Percentiles rank a stretch among this genome's conserved stretches.
These are phyloP conservation scores for Trichoderma erinaceum DNA, from an alignment of 495 filamentous ascomycete species.

Conservation along the genomic window DNA sequence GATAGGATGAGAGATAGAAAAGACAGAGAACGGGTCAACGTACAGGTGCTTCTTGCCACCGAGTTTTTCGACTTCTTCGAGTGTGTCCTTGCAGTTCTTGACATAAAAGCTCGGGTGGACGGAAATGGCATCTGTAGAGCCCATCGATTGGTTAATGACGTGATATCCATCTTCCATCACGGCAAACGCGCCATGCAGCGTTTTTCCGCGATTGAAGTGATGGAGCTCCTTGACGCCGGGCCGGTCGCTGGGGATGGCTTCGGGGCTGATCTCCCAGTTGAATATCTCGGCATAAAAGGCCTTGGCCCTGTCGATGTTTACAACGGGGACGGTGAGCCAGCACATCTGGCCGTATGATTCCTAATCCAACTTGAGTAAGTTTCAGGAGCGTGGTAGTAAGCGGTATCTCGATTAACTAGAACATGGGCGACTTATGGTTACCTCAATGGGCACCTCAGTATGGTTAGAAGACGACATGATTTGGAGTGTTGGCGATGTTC, in stretches of 20 bases:
- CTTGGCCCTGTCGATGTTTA: conserved; percentile 20
- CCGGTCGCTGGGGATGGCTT: background rate
- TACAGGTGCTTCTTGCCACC: conserved; percentile 22
- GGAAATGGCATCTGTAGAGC: conserved; percentile 9
- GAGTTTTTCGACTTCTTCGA: conserved; percentile 18
- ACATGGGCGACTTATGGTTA: background rate
- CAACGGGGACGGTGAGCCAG: conserved; percentile 24
- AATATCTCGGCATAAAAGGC: conserved; percentile 24
- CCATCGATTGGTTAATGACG: conserved; percentile 17
- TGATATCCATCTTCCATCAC: conserved; percentile 16
- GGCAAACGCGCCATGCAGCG: conserved; percentile 20
- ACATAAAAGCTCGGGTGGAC: conserved; percentile 22
- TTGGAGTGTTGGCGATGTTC: too few relatives aligned
- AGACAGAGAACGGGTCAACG: background rate
- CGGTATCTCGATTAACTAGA: background rate
- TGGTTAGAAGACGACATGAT: too few relatives aligned
- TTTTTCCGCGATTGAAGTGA: conserved; percentile 21
- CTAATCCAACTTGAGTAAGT: background rate
- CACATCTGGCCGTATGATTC: conserved; percentile 18
- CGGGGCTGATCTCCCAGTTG: conserved; percentile 19
- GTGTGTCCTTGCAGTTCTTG: conserved; percentile 20
- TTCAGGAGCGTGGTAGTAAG: background rate
- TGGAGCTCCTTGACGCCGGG: conserved; percentile 11
- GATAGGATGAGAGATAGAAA: background rate
- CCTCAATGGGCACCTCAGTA: background rate